Base-by-base conservation (phyloP, 2,329 filamentous ascomycete genomes). In the Fusarium xylarioides region DNA sequence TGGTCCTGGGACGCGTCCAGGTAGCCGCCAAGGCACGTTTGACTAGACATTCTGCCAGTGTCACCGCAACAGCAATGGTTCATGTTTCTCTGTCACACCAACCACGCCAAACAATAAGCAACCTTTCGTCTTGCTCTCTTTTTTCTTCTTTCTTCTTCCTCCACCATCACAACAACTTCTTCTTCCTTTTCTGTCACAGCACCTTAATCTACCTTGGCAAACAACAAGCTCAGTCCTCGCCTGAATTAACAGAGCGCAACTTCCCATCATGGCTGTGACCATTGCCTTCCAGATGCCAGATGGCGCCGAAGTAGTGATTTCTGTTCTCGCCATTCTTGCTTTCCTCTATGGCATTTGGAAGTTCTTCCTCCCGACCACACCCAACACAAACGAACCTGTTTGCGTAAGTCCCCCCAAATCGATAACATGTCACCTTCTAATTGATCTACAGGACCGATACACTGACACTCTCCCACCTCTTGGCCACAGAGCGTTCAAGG, bases 401-500 rank as follows among this genome's bases (percentile, higher is more conserved):
- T n/a, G 11, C 4, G 46, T 16, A 49, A 32, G 46, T n/a, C 16
- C 0, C n/a, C 0, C n/a, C 11, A 4, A 9, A 1, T 11, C 4
- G 0, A 18, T 1, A 44, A 18, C 0, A n/a, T 11, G n/a, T n/a
- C 21, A n/a, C 11, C 21, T 10, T 30, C 46, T 49, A 18, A 32
- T 21, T 3, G 5, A n/a, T 2, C 5, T 4, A 15, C 21, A 32
- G 46, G 28, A 11, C 4, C 0, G 7, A 0, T 49, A 6, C 1
- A 15, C 5, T 0, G 28, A 30, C 7, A 12, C 7, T 0, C 46
- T 49, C 2, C 21, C 21, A 0, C 9, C 28, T 5, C 19, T 49
- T 6, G 46, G 46, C 0, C 14, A n/a, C 2, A 30, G 10, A 4
- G 10, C 12, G 0, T 21, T 30, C 5, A 44, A 18, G 7, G 42